Percentiles rank a stretch among this genome's conserved stretches.
These are phyloP conservation scores for Elsinoe ampelina DNA, from an alignment of 2,329 filamentous ascomycete species.

Conservation along the genomic window DNA sequence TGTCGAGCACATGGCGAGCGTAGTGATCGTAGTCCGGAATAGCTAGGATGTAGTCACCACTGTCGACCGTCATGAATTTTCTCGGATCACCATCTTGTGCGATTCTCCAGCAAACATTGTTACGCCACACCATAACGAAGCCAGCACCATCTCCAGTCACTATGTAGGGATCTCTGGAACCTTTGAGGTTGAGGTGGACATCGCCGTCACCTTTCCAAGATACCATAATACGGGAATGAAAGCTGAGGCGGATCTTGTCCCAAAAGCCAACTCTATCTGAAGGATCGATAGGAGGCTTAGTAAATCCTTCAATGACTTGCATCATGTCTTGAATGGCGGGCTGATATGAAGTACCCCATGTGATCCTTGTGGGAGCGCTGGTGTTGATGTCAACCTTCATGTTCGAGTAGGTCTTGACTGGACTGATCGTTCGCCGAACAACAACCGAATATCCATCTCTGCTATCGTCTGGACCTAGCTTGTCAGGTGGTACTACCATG, in stretches of 20 bases:
- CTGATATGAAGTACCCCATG: slow-evolving; percentile 96
- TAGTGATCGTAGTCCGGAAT: slow-evolving; percentile 89
- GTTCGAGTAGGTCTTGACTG: slow-evolving; percentile 93
- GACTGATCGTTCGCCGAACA: slow-evolving; percentile 81
- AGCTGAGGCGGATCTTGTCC: slow-evolving; percentile 93
- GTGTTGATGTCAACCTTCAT: slow-evolving; percentile 90
- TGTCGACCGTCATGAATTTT: slow-evolving; percentile 91
- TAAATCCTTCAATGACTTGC: slow-evolving; percentile 97
- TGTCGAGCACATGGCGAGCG: slow-evolving; percentile 55
- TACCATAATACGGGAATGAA: slow-evolving; percentile 82
- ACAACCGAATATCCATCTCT: slow-evolving; percentile 69
- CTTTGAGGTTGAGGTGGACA: slow-evolving; percentile 84
- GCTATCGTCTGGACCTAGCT: slow-evolving; percentile 45
- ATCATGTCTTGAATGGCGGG: slow-evolving; percentile 99
- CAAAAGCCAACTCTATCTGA: slow-evolving; percentile 95
- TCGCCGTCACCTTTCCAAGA: slow-evolving; percentile 94
- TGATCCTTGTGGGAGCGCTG: slow-evolving; percentile 80
- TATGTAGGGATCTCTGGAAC: slow-evolving; percentile 81
- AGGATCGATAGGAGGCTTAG: slow-evolving; percentile 85
- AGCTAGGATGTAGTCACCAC: slow-evolving; percentile 87
- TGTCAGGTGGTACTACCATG: slow-evolving; percentile 68
- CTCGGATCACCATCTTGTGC: slow-evolving; percentile 78
- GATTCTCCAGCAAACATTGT: slow-evolving; percentile 80
- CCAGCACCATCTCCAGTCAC: slow-evolving; percentile 88
- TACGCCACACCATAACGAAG: slow-evolving; percentile 97